A percentile compares a stretch with the other conserved stretches of the same genome.
Evolutionary conservation across 2,329 filamentous ascomycete species (phyloP).

Genomic region (Monilinia fructicola): DNA sequence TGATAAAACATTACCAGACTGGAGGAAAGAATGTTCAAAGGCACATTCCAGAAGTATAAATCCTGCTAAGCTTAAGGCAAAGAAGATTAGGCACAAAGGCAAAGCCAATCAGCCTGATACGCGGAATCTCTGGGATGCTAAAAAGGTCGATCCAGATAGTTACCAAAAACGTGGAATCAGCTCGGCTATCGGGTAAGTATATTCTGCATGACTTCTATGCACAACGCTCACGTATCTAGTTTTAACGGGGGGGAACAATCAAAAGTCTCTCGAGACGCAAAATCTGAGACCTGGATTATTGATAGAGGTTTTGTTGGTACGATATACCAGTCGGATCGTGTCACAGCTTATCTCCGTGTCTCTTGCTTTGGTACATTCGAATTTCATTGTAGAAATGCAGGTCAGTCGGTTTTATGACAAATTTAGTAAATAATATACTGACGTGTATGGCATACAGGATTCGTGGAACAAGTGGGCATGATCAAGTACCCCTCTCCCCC

Average conservation of each 20-base stretch:
- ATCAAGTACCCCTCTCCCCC: conserved; percentile 6
- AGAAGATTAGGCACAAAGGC: no score
- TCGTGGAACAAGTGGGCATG: conserved; percentile 10
- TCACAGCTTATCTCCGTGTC: fast-evolving
- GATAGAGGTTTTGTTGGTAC: no score
- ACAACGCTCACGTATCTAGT: background rate
- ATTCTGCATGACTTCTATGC: background rate
- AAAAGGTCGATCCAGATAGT: conserved; percentile 21
- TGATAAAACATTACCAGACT: background rate
- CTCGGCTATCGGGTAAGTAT: conserved; percentile 16
- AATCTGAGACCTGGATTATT: no score
- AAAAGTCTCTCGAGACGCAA: no score
- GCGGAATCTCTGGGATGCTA: conserved; percentile 6
- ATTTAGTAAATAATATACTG: background rate
- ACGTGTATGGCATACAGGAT: conserved; percentile 13
- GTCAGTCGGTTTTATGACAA: background rate
- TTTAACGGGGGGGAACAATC: background rate
- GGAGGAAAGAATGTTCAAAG: background rate
- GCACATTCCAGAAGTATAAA: background rate
- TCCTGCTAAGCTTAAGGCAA: background rate
- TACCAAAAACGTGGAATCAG: conserved; percentile 24
- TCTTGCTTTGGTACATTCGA: background rate
- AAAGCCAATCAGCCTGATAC: background rate
- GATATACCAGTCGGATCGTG: background rate
- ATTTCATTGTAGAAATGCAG: conserved; percentile 21